Conservation (phyloP, 768 basidiomycete genomes). For the Calocybe cyanea region DNA sequence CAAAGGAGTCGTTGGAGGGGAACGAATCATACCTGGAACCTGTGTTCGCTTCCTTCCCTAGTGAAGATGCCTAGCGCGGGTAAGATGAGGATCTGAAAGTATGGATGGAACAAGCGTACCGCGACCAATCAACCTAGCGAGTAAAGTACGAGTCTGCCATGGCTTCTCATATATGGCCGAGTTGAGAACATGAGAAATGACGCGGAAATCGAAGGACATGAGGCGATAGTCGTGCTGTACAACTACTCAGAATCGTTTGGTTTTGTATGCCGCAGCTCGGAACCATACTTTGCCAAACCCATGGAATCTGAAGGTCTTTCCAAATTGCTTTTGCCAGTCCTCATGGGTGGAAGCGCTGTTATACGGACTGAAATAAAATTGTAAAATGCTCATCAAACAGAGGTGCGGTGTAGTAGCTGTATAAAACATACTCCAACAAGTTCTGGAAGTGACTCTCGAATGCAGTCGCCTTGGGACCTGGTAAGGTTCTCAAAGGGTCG, state of each 20-base stretch:
- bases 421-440: constrained; percentile 40
- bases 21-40: constrained; percentile 26
- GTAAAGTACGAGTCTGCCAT: constrained; percentile 48
- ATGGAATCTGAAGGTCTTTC: constrained; percentile 51
- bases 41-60: constrained; percentile 49
- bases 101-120: constrained; percentile 25
- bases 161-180: constrained; percentile 51
- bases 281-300: constrained; percentile 45
- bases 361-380: constrained; percentile 33
- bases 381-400: neutral
- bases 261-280: neutral
- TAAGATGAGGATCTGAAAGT: neutral
- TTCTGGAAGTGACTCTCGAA: constrained; percentile 42
- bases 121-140: constrained; percentile 46
- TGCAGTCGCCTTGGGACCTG: constrained; percentile 40
- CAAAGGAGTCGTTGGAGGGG: neutral
- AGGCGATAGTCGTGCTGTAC: constrained; percentile 50
- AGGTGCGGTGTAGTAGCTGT: neutral
- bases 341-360: constrained; percentile 35
- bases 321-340: constrained; percentile 41
- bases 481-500: constrained; percentile 45
- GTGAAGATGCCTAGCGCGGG: constrained; percentile 41
- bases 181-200: constrained; percentile 44
- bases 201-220: constrained; percentile 48
- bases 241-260: neutral